Base-by-base conservation (phyloP, 192 early-diverging fungal species). In the Spizellomyces sp. region DNA sequence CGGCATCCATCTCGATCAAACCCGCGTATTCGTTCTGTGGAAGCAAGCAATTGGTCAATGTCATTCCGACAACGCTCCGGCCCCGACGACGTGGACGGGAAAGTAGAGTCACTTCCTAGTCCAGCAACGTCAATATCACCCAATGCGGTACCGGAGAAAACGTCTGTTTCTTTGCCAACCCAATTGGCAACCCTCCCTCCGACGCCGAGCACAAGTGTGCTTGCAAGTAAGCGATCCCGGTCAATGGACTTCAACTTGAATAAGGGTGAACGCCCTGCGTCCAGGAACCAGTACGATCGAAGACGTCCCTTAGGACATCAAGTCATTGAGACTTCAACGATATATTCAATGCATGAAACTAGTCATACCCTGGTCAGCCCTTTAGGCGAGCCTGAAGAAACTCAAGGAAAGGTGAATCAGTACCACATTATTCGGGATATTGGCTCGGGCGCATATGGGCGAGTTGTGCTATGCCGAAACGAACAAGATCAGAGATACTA, bases 321-420 rank as follows among this genome's bases (percentile, higher is more conserved):
- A 45, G 67, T 78, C 8, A 62, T 78, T 14, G 76, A 78, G 45
- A 78, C 76, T 5, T 64, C 59, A 6, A 78, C 76, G 12, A 78
- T 78, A 21, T 78, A 74, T 60, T 65, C 71, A 0, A 68, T 44
- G 66, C 70, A 72, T 58, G 75, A 77, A 15, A 19, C 17, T 8
- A 17, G 41, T 21, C 48, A 42, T 19, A 43, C 64, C 17, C 47
- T 78, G n/a, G 21, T 74, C 43, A 56, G 12, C 36, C 71, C 67
- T 7, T 64, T 63, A 22, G 81, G 74, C 9, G 56, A 64, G 8
- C 56, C 71, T 15, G 82, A 82, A 55, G 57, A 71, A n/a, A n/a
- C 70, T 7, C 78, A 86, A 52, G 84, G 84, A 6, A 75, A 76
- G 47, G 77, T 89, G 27, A 89, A 89, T 73, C 87, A 89, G 68